A percentile compares a stretch with the other conserved stretches of the same genome.
Evolutionary conservation across 352 stramenopile species (phyloP).

Genomic region (Thraustochytrium striatum): DNA sequence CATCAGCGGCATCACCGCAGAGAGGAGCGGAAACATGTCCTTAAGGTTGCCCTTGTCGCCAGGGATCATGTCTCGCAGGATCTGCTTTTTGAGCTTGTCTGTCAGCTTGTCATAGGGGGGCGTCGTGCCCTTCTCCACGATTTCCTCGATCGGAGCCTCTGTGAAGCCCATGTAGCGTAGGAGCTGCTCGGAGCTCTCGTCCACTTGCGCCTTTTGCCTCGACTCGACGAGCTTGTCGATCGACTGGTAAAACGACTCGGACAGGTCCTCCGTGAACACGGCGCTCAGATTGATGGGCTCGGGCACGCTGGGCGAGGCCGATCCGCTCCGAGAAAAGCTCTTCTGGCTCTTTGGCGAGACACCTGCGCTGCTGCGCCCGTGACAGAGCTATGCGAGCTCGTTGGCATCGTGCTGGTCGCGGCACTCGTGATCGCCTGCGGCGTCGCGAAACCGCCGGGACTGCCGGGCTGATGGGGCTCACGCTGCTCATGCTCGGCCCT

Average conservation of each 20-base stretch:
- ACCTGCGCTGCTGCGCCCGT: too few species aligned
- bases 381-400: too few species aligned
- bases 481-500: too few species aligned
- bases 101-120: not conserved
- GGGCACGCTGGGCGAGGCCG: not conserved
- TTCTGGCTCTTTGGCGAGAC: too few species aligned
- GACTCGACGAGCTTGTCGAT: not conserved
- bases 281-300: not conserved
- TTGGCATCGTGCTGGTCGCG: too few species aligned
- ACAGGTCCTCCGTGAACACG: conserved; percentile 22
- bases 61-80: conserved; percentile 28
- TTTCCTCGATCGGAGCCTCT: not conserved
- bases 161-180: not conserved
- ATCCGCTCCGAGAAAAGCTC: too few species aligned
- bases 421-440: too few species aligned
- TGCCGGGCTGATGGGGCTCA: too few species aligned
- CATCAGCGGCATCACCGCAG: not conserved
- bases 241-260: not conserved
- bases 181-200: not conserved
- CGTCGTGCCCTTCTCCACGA: not conserved
- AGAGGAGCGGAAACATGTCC: conserved; percentile 36
- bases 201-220: not conserved
- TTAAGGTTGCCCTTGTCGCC: conserved; percentile 35
- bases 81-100: not conserved
- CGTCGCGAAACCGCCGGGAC: too few species aligned